A percentile compares a stretch with the other conserved stretches of the same genome.
Evolutionary conservation across 768 basidiomycete species (phyloP).

Genomic region (Steccherinum ochraceum): DNA sequence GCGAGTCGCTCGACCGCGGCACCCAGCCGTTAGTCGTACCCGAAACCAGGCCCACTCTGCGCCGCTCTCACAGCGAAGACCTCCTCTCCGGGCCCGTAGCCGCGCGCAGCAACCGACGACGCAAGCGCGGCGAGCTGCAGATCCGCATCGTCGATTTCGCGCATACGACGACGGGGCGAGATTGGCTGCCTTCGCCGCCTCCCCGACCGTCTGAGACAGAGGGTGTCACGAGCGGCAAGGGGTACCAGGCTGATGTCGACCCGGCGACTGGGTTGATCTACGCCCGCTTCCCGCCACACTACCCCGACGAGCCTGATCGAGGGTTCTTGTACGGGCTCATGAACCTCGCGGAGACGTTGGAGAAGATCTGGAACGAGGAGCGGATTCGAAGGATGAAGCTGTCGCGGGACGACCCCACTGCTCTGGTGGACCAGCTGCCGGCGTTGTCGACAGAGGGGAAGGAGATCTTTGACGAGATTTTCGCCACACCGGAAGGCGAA

Average conservation of each 20-base stretch:
- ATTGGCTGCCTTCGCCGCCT: conserved; percentile 70
- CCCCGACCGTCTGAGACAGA: conserved; percentile 33
- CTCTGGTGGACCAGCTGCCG: conserved; percentile 46
- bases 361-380: conserved; percentile 85
- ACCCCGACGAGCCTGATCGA: conserved; percentile 82
- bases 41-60: conserved; percentile 38
- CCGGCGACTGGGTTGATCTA: conserved; percentile 77
- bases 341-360: conserved; percentile 69
- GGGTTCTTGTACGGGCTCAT: conserved; percentile 92
- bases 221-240: conserved; percentile 53
- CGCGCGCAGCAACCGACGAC: conserved; percentile 56
- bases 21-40: conserved; percentile 19
- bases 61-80: conserved; percentile 79
- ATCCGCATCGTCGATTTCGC: conserved; percentile 98
- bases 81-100: conserved; percentile 60
- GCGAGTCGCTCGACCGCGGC: conserved; percentile 69
- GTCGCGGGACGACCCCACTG: conserved; percentile 49
- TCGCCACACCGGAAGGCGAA: conserved; percentile 44
- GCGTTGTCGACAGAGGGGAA: conserved; percentile 66
- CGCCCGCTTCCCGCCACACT: conserved; percentile 92
- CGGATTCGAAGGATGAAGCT: conserved; percentile 61
- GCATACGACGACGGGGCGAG: conserved; percentile 92
- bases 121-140: conserved; percentile 86
- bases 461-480: conserved; percentile 75
- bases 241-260: conserved; percentile 80